Conservation (phyloP, 352 stramenopile species). For the Hyaloperonospora brassicae region DNA sequence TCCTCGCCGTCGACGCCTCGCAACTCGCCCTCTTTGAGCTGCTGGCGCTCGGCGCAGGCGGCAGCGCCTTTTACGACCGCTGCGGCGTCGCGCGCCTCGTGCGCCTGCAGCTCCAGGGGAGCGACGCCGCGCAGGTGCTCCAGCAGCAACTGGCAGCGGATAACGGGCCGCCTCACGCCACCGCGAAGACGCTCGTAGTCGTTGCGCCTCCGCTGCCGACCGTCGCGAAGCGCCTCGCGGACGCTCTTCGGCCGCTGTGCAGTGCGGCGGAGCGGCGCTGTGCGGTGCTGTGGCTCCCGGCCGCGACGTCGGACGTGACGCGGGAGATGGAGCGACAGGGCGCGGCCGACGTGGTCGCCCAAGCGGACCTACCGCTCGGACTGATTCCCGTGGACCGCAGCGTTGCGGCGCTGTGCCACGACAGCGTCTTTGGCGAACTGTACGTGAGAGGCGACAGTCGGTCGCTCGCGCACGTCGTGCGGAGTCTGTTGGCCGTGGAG, state of each 20-base stretch:
- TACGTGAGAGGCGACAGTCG: conserved; percentile 60
- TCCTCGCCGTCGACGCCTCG: conserved; percentile 48
- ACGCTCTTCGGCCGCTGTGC: conserved; percentile 33
- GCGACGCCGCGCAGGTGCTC: conserved; percentile 12
- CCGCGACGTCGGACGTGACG: conserved; percentile 43
- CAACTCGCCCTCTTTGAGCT: conserved; percentile 58
- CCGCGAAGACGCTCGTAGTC: conserved; percentile 21
- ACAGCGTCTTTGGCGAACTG: conserved; percentile 58
- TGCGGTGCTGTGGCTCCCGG: conserved; percentile 54
- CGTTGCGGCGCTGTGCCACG: conserved; percentile 53
- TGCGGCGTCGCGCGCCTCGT: conserved; percentile 46
- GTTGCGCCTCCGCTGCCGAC: conserved; percentile 47
- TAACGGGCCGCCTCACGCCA: not conserved
- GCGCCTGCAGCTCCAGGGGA: conserved; percentile 28
- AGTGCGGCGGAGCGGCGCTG: conserved; percentile 18
- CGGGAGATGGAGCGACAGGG: conserved; percentile 75
- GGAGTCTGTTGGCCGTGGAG: conserved; percentile 56
- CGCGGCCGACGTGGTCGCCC: conserved; percentile 38
- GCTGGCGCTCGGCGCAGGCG: conserved; percentile 54
- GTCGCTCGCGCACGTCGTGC: conserved; percentile 50
- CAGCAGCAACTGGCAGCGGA: not conserved
- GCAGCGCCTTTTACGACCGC: conserved; percentile 53
- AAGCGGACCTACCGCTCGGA: conserved; percentile 48
- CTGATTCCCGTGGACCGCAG: conserved; percentile 51
- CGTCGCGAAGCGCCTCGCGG: conserved; percentile 41